Conservation (phyloP, 495 filamentous ascomycete genomes). For the Aspergillus olivimuriae region DNA sequence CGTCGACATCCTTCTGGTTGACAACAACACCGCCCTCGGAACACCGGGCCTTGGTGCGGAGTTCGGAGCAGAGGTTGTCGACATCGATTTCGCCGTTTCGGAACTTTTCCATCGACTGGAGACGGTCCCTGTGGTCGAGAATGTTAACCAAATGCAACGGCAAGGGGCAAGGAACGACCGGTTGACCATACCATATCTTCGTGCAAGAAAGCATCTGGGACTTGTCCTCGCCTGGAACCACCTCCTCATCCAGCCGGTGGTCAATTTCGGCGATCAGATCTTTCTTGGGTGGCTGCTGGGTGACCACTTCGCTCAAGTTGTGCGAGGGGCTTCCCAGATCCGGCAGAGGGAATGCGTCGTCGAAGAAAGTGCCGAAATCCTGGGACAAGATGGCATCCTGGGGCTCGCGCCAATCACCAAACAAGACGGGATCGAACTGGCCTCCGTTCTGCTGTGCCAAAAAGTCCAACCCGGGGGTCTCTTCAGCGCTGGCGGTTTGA, state of each 20-base stretch:
- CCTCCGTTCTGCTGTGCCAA: constrained; percentile 78
- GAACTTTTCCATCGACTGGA: constrained; percentile 81
- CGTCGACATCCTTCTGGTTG: constrained; percentile 80
- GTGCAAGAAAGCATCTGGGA: constrained; percentile 73
- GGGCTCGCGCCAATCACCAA: constrained; percentile 88
- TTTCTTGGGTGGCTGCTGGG: constrained; percentile 48
- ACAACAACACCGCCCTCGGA: constrained; percentile 90
- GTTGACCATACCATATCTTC: constrained; percentile 92
- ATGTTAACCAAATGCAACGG: constrained; percentile 18
- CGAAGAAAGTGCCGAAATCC: constrained; percentile 74
- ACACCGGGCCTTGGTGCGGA: constrained; percentile 95
- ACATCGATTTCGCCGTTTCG: constrained; percentile 86
- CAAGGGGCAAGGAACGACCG: no score
- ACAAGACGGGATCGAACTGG: constrained; percentile 86
- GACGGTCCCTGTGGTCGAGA: constrained; percentile 66
- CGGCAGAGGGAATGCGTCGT: constrained; percentile 74
- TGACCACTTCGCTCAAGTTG: constrained; percentile 45
- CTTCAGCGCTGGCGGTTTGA: constrained; percentile 15
- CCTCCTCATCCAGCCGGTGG: constrained; percentile 56
- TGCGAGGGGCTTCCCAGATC: constrained; percentile 75
- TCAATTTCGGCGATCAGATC: constrained; percentile 72
- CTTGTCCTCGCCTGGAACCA: constrained; percentile 57
- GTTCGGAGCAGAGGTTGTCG: constrained; percentile 83
- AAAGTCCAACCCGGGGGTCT: constrained; percentile 58
- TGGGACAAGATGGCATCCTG: constrained; percentile 67